Evolutionary conservation across 768 basidiomycete genomes (phyloP).

Genomic region (Naganishia vishniacii): DNA sequence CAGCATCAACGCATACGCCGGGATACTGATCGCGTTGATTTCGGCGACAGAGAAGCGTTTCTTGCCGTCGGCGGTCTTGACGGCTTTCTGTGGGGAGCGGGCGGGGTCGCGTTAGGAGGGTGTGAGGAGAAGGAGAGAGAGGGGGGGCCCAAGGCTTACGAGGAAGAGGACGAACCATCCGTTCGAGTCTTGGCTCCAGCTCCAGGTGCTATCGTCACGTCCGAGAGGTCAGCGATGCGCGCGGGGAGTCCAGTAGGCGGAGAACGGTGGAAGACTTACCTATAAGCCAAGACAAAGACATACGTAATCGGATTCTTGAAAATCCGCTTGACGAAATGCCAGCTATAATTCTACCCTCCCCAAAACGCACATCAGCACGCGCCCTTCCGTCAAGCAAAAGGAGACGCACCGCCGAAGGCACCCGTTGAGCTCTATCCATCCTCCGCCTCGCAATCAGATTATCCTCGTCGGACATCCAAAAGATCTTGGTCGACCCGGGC

Average conservation of each 20-base stretch:
- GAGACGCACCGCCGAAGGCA: slow-evolving; percentile 28
- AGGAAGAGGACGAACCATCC: slow-evolving; percentile 35
- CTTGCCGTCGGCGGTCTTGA: slow-evolving; percentile 31
- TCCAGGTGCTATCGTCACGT: slow-evolving; percentile 22
- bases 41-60: slow-evolving; percentile 27
- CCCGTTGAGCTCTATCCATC: slow-evolving; percentile 29
- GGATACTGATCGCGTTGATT: slow-evolving; percentile 36
- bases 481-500: slow-evolving; percentile 30
- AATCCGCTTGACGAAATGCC: slow-evolving; percentile 21
- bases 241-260: background rate
- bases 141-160: slow-evolving; percentile 32
- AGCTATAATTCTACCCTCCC: background rate
- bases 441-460: slow-evolving; percentile 27
- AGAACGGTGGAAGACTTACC: slow-evolving; percentile 15
- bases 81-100: slow-evolving; percentile 26
- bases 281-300: slow-evolving; percentile 29
- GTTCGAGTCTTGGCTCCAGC: slow-evolving; percentile 33
- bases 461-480: slow-evolving; percentile 32
- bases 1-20: slow-evolving; percentile 33
- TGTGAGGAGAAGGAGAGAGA: slow-evolving; percentile 27
- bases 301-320: slow-evolving; percentile 32
- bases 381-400: background rate
- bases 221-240: background rate
- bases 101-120: too few species aligned
- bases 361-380: background rate